These are phyloP conservation scores for Ceraceosorus guamensis DNA, from an alignment of 1,284 basidiomycete genomes.

Conservation along the genomic window DNA sequence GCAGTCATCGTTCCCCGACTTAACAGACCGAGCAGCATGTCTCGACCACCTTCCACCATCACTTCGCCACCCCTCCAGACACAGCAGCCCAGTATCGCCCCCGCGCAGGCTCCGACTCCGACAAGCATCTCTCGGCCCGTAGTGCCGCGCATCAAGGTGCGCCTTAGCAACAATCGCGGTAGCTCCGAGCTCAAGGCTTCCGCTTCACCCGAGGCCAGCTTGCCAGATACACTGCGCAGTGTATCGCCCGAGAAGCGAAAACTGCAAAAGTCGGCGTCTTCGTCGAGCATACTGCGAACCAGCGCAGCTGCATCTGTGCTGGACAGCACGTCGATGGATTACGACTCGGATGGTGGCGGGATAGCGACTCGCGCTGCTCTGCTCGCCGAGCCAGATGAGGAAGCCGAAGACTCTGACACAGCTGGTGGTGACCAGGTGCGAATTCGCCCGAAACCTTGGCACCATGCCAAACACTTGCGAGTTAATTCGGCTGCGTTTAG, in stretches of 20 bases:
- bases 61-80: not conserved
- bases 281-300: not conserved
- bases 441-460: not conserved
- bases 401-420: slow-evolving; percentile 3
- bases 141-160: not conserved
- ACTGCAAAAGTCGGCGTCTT: not conserved
- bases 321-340: not conserved
- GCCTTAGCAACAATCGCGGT: not conserved
- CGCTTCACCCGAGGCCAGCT: not conserved
- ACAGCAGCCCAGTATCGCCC: too few relatives aligned
- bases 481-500: not conserved
- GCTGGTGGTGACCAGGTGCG: not conserved
- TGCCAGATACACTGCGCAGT: not conserved
- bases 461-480: not conserved
- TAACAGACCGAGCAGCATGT: slow-evolving; percentile 7
- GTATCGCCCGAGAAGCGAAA: not conserved
- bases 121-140: not conserved
- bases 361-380: not conserved
- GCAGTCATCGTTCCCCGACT: not conserved
- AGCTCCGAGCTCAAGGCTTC: not conserved
- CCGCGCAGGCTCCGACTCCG: not conserved
- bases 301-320: not conserved
- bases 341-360: slow-evolving; percentile 5
- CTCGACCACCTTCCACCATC: slow-evolving; percentile 8
- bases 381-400: slow-evolving; percentile 5